Base-by-base conservation (phyloP, 1,284 basidiomycete genomes). In the Naganishia albida region DNA sequence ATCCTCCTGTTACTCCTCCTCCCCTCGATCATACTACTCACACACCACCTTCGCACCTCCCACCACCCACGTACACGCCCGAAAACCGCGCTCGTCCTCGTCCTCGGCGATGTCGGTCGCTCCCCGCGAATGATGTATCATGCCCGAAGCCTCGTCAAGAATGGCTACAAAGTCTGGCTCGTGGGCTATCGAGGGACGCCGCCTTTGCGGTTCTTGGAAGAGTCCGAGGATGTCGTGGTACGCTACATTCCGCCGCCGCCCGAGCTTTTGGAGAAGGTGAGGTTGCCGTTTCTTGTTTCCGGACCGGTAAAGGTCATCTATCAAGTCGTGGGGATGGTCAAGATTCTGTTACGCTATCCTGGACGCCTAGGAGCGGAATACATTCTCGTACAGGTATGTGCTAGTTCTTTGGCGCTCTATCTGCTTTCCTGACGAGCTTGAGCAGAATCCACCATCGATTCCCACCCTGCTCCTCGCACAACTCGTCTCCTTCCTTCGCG, bases 61-160 rank as follows among this genome's bases (percentile, higher is more conserved):
- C 57, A 60, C 34, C 46, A 50, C 20, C 57, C 57, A 2, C 8
- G 1, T 10, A 60, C 46, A 3, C 44, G 20, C 8, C 69, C 16
- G 39, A 69, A 49, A 66, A 69, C 89, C 1, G 90, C 92, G 13
- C 90, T 88, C 0, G 87, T 99, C 53, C 81, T 99, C 30, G 96
- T 99, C 1, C 83, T 99, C 10, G 96, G 96, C 7, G 96, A 99
- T 79, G 87, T 99, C 55, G 96, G 93, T 0, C 84, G 95, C 54
- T 93, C 90, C 75, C 96, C 96, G 10, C 84, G 96, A 43, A 98
- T 98, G 92, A 96, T 98, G 90, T 96, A 97, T 77, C 96, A 99
- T 73, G 90, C 94, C 0, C 86, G 94, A 73, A 93, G 90, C 73
- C 89, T 99, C 72, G 88, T 91, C 25, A 85, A 87, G 56, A 84